Base-by-base conservation (phyloP, 2,329 filamentous ascomycete genomes). In the Neopestalotiopsis sp. region DNA sequence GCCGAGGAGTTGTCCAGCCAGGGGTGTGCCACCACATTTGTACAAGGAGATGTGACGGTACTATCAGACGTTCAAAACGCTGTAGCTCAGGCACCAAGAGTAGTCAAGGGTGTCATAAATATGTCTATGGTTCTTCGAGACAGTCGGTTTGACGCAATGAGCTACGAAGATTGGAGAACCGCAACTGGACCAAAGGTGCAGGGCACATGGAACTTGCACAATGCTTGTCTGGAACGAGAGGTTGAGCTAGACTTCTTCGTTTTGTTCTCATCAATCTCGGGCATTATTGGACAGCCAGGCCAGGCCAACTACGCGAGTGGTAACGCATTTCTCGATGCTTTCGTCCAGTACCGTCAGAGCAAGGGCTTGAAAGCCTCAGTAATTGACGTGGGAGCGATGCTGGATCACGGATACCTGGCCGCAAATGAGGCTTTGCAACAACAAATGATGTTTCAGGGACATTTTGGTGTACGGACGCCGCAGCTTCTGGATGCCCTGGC, bases 191-290 rank as follows among this genome's bases (percentile, higher is more conserved):
- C 77, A n/a, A 81, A 80, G 65, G 72, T 75, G 17, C 30, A 69
- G n/a, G 77, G 77, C 7, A 76, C 76, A 9, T 74, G 71, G 71
- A 80, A 80, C 65, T 69, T 79, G 2, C 74, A 78, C 58, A 17
- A 68, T 10, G 62, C 70, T 1, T 20, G 17, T 5, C 24, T 30
- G 13, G 58, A 28, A 14, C n/a, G 17, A 4, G 70, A 72, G 0
- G 58, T 66, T 2, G 57, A 71, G 4, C 71, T 80, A 0, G 79
- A 81, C 68, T 82, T 84, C 70, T 81, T 83, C 71, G 68, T 83
- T 17, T 52, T 79, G 24, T 75, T 74, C 66, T 74, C 74, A 14
- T 81, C 78, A 1, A 57, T 78, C 10, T 72, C 72, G 0, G 76
- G 73, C 5, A 68, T 75, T 1, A 62, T 79, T 12, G 78, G 76